These are phyloP conservation scores for Phanerochaete sordida DNA, from an alignment of 768 basidiomycete species.

Conservation along the genomic window DNA sequence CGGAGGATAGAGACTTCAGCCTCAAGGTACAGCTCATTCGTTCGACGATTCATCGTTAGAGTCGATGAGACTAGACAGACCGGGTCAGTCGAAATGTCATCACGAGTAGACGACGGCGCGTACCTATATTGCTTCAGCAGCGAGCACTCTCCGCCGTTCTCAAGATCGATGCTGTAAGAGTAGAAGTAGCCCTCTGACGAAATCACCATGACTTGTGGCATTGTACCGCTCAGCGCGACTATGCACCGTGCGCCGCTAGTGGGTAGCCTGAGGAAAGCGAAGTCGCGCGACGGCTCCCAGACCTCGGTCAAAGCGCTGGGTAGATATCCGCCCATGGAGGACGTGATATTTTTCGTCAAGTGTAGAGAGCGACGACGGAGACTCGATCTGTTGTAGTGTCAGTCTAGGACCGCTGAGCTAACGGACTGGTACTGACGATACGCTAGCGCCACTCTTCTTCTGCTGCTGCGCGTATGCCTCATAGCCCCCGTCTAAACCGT, in stretches of 20 bases:
- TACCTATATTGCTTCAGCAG: slow-evolving; percentile 92
- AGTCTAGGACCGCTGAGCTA: not conserved
- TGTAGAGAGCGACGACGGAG: slow-evolving; percentile 71
- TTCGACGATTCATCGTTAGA: slow-evolving; percentile 8
- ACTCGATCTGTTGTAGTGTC: slow-evolving; percentile 31
- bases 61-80: not conserved
- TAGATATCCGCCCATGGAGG: slow-evolving; percentile 80
- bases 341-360: slow-evolving; percentile 68
- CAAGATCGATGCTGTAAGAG: slow-evolving; percentile 92
- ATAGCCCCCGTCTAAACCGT: slow-evolving; percentile 71
- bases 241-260: slow-evolving; percentile 76
- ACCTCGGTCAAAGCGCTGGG: slow-evolving; percentile 90
- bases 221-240: slow-evolving; percentile 85
- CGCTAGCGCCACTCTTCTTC: slow-evolving; percentile 51
- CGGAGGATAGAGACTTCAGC: not conserved
- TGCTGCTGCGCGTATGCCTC: slow-evolving; percentile 82
- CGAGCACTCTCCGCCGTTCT: slow-evolving; percentile 93
- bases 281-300: slow-evolving; percentile 96
- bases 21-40: not conserved
- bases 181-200: slow-evolving; percentile 96
- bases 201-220: slow-evolving; percentile 96
- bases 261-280: slow-evolving; percentile 86
- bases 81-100: not conserved
- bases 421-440: slow-evolving; percentile 2
- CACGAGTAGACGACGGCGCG: slow-evolving; percentile 8